These are phyloP conservation scores for Hypomontagnella monticulosa DNA, from an alignment of 495 filamentous ascomycete genomes.

Conservation along the genomic window DNA sequence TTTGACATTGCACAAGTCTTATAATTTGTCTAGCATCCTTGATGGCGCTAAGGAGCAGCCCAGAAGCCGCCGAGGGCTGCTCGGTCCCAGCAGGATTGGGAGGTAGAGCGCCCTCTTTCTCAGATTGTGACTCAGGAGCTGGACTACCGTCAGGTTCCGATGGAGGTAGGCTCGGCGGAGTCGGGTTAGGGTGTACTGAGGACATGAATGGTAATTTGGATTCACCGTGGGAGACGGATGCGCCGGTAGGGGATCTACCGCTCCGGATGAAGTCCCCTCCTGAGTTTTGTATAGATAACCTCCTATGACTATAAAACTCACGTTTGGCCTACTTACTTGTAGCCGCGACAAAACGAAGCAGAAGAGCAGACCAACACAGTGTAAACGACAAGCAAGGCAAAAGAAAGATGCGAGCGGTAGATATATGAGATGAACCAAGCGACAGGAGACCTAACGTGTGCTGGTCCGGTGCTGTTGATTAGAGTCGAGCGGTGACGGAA, in stretches of 20 bases:
- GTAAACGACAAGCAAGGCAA: background rate
- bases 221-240: background rate
- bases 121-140: conserved; percentile 13
- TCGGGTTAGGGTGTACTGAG: conserved; percentile 30
- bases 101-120: conserved; percentile 16
- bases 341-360: conserved; percentile 3
- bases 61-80: conserved; percentile 23
- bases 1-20: conserved; percentile 75
- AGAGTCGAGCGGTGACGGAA: background rate
- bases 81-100: conserved; percentile 19
- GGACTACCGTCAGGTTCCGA: conserved; percentile 20
- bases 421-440: background rate
- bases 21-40: conserved; percentile 63
- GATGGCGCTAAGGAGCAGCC: conserved; percentile 30
- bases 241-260: background rate
- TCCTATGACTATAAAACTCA: background rate
- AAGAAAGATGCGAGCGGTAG: background rate
- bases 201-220: conserved; percentile 37
- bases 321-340: conserved; percentile 6
- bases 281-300: conserved; percentile 1
- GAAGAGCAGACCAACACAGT: background rate
- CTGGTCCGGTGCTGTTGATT: conserved; percentile 19
- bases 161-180: conserved; percentile 22
- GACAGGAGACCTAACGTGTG: conserved; percentile 28
- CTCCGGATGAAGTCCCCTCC: background rate